A percentile compares a stretch with the other conserved stretches of the same genome.
phyloP scores from a whole-genome alignment of 2,329 filamentous ascomycete genomes.

The Arachnomyces sp. region DNA sequence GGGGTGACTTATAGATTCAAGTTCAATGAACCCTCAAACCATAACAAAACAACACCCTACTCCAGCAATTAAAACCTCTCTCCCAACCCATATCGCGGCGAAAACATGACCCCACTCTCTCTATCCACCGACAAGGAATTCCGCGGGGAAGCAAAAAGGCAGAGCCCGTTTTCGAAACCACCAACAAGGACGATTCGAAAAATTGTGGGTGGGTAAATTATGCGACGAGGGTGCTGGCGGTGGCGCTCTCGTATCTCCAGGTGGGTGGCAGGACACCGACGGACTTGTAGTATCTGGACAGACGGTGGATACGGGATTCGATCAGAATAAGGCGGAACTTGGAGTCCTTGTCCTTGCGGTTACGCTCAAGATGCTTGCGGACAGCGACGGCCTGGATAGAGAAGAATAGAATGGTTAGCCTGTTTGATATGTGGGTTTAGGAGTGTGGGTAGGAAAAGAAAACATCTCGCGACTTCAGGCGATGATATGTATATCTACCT shows the following conservation, averaged over 20 bases:
- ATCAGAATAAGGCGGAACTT: slow-evolving; percentile 99
- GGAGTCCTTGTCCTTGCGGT: slow-evolving; percentile 99
- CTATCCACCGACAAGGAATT: background rate
- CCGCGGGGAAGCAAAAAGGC: too few species aligned
- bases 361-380: slow-evolving; percentile 99
- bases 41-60: too few species aligned
- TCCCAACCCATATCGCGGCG: background rate
- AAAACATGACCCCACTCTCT: background rate
- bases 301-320: slow-evolving; percentile 99
- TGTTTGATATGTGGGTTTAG: background rate
- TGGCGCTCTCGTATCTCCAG: slow-evolving; percentile 99
- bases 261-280: slow-evolving; percentile 75
- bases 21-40: too few species aligned
- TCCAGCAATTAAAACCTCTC: background rate
- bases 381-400: slow-evolving; percentile 74
- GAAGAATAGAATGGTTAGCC: background rate
- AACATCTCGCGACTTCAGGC: background rate
- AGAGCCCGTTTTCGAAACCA: too few species aligned
- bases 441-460: background rate
- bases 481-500: slow-evolving; percentile 52
- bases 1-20: too few species aligned
- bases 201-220: slow-evolving; percentile 43
- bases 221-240: slow-evolving; percentile 86
- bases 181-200: too few species aligned
- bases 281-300: slow-evolving; percentile 99